Conservation (phyloP, 225 moss, liverwort and hornwort genomes). For the Lunularia cruciata region DNA sequence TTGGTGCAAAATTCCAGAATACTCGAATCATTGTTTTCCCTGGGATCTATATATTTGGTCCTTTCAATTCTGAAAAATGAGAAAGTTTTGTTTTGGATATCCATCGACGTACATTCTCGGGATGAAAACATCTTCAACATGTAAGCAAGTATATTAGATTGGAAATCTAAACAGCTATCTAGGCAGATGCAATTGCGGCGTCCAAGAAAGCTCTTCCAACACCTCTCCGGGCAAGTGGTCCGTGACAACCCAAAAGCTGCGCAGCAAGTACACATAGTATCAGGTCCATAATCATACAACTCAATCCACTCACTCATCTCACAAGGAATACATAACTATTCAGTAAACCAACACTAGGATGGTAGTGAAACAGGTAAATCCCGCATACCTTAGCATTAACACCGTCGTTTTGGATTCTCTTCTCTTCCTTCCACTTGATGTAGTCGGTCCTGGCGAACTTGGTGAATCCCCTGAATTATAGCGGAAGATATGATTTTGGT, state of each 20-base stretch:
- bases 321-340: neutral
- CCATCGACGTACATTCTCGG: no score
- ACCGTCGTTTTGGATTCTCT: constrained; percentile 67
- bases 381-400: constrained; percentile 67
- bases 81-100: no score
- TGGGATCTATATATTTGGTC: no score
- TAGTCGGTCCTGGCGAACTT: constrained; percentile 82
- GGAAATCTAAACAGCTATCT: neutral
- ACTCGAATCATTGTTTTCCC: no score
- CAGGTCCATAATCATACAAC: no score
- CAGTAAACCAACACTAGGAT: no score
- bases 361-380: neutral
- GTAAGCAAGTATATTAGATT: no score
- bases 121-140: no score
- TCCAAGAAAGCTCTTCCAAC: constrained; percentile 72
- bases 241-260: constrained; percentile 81
- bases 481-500: no score
- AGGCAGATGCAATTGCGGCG: constrained; percentile 47
- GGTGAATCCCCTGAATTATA: constrained; percentile 66
- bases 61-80: no score
- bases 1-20: no score
- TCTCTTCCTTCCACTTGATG: constrained; percentile 86
- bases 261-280: neutral
- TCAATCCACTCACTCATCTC: neutral
- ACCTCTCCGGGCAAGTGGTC: constrained; percentile 45